phyloP scores from a whole-genome alignment of 352 stramenopile species.

The Phytophthora europaea region DNA sequence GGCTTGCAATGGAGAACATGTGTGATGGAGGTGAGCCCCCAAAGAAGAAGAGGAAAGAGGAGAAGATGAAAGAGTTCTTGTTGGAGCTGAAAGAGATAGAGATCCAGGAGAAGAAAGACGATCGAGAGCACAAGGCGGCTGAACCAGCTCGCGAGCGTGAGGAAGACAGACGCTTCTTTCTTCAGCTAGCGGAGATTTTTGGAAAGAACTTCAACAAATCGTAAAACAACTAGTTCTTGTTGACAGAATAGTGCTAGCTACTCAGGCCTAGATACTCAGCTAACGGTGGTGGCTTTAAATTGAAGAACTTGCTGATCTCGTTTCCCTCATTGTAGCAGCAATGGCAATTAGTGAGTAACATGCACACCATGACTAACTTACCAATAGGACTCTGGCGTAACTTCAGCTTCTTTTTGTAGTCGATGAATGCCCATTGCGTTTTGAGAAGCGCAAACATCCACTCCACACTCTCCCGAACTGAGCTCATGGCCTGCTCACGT shows the following conservation, averaged over 20 bases:
- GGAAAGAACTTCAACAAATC: conserved; percentile 15
- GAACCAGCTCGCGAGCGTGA: conserved; percentile 17
- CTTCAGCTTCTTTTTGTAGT: conserved; percentile 22
- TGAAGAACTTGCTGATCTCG: conserved; percentile 21
- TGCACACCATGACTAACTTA: conserved; percentile 19
- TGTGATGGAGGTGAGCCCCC: neutral
- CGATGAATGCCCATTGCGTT: conserved; percentile 1
- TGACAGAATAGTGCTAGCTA: neutral
- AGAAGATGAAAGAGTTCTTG: conserved; percentile 14
- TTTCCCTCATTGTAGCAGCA: conserved; percentile 17
- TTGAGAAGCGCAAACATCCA: neutral
- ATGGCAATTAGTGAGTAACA: conserved; percentile 23
- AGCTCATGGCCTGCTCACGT: neutral
- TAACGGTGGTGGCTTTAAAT: conserved; percentile 19
- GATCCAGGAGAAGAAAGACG: conserved; percentile 12
- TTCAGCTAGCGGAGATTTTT: conserved; percentile 9
- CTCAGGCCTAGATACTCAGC: conserved; percentile 14
- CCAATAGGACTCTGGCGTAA: conserved; percentile 11
- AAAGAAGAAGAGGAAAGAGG: conserved; percentile 5
- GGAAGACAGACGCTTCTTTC: conserved; percentile 7
- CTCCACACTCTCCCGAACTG: neutral
- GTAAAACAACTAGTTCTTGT: conserved; percentile 11
- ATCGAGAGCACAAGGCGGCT: conserved; percentile 1
- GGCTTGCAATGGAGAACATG: neutral
- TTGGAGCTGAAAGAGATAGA: conserved; percentile 12